Conservation (phyloP, 1,139 yeast species). For the Blastobotrys raffinosifermentans region DNA sequence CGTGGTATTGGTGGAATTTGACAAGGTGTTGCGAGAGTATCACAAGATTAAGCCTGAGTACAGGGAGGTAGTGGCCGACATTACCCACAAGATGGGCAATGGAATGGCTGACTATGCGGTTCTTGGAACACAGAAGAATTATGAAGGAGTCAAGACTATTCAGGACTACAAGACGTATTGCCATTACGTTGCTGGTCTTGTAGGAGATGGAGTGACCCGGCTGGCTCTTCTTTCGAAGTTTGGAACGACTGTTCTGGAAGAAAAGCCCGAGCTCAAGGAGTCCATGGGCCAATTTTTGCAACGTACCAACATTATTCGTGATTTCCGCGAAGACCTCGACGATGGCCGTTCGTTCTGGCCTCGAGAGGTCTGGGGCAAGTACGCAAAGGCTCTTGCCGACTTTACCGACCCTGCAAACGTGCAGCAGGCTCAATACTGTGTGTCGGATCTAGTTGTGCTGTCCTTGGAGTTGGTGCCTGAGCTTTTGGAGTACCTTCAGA, state of each 20-base stretch:
- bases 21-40: conserved; percentile 60
- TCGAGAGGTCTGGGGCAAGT: conserved; percentile 81
- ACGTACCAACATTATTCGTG: conserved; percentile 93
- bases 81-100: conserved; percentile 82
- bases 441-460: conserved; percentile 75
- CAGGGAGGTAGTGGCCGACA: conserved; percentile 71
- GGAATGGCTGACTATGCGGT: conserved; percentile 96
- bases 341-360: conserved; percentile 98
- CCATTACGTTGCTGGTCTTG: conserved; percentile 95
- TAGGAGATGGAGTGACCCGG: conserved; percentile 90
- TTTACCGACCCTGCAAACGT: conserved; percentile 53
- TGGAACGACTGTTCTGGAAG: conserved; percentile 44
- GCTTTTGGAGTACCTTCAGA: conserved; percentile 67
- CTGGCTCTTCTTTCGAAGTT: conserved; percentile 44
- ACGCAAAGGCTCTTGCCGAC: conserved; percentile 43
- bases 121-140: conserved; percentile 65
- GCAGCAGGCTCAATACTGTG: conserved; percentile 53
- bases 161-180: conserved; percentile 87
- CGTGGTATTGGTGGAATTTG: conserved; percentile 70
- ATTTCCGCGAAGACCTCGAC: conserved; percentile 82
- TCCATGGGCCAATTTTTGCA: conserved; percentile 95
- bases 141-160: conserved; percentile 70
- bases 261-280: conserved; percentile 55
- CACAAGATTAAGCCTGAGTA: conserved; percentile 69
- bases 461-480: conserved; percentile 75